Evolutionary conservation across 2,329 filamentous ascomycete species (phyloP).

Genomic region (Trematosphaeria pertusa): DNA sequence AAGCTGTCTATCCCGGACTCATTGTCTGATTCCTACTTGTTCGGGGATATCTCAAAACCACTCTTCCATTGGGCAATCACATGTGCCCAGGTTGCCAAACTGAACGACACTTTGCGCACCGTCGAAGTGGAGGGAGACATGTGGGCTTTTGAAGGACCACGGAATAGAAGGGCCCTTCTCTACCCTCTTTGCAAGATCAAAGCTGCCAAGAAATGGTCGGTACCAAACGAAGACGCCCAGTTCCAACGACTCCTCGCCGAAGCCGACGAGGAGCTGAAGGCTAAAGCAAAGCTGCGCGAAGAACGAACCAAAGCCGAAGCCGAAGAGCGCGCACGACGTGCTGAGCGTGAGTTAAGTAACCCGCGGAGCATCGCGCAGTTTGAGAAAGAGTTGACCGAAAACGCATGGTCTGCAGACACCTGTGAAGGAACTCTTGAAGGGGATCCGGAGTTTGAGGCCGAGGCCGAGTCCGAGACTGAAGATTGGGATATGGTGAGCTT

Average conservation of each 20-base stretch:
- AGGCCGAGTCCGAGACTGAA: not conserved
- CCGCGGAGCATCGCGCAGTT: constrained; percentile 19
- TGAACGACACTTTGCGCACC: constrained; percentile 16
- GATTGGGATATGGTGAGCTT: constrained; percentile 24
- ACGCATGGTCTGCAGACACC: not conserved
- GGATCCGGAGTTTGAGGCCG: not conserved
- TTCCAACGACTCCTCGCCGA: constrained; percentile 12
- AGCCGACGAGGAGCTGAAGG: constrained; percentile 12
- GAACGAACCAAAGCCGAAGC: constrained; percentile 11
- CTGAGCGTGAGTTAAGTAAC: constrained; percentile 7
- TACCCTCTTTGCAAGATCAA: constrained; percentile 31
- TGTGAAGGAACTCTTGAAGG: not conserved
- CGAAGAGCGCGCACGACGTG: not conserved
- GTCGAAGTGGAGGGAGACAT: constrained; percentile 24
- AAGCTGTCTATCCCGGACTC: constrained; percentile 13
- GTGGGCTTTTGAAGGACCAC: not conserved
- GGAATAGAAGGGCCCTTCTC: constrained; percentile 10
- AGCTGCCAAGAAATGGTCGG: constrained; percentile 20
- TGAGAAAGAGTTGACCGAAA: constrained; percentile 16
- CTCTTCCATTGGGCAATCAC: constrained; percentile 33
- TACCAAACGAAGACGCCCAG: constrained; percentile 3
- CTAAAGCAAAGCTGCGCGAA: constrained; percentile 10
- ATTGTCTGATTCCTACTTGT: constrained; percentile 1
- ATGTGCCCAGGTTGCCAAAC: constrained; percentile 31
- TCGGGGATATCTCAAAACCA: constrained; percentile 7